phyloP scores from a whole-genome alignment of 177 flowering plant species.

The Vitis hybrid region DNA sequence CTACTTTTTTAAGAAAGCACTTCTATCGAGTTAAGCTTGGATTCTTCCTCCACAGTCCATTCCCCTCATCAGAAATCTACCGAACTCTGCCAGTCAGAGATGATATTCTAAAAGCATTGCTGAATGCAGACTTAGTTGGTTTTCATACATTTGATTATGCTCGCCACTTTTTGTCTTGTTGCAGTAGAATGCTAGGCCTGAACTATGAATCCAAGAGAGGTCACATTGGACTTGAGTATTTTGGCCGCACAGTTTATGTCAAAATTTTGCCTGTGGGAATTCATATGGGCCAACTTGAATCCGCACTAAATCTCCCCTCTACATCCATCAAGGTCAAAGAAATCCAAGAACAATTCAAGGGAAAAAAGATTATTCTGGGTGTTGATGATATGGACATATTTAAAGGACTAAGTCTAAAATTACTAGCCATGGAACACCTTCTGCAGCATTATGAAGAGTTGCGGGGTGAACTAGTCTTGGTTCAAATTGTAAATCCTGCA shows the following conservation, averaged over 20 bases:
- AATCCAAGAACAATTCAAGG: slow-evolving; percentile 31
- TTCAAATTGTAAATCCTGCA: slow-evolving; percentile 53
- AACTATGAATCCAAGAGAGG: slow-evolving; percentile 49
- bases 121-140: slow-evolving; percentile 45
- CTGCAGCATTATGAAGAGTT: slow-evolving; percentile 27
- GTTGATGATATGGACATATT: slow-evolving; percentile 54
- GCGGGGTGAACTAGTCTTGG: slow-evolving; percentile 35
- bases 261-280: slow-evolving; percentile 47
- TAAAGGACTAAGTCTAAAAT: slow-evolving; percentile 44
- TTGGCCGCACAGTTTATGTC: slow-evolving; percentile 42
- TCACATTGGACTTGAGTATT: slow-evolving; percentile 42
- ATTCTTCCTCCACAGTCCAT: slow-evolving; percentile 55
- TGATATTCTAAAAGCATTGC: slow-evolving; percentile 42
- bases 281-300: slow-evolving; percentile 45
- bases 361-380: slow-evolving; percentile 39
- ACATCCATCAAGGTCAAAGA: slow-evolving; percentile 29
- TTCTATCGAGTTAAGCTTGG: slow-evolving; percentile 42
- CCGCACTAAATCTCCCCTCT: slow-evolving; percentile 26
- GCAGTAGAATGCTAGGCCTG: slow-evolving; percentile 48
- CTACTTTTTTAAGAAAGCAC: slow-evolving; percentile 42
- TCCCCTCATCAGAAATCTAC: slow-evolving; percentile 56
- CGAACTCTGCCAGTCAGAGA: slow-evolving; percentile 47
- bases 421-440: slow-evolving; percentile 44
- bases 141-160: slow-evolving; percentile 55
- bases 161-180: slow-evolving; percentile 48